phyloP scores from a whole-genome alignment of 2,329 filamentous ascomycete genomes.

The Stemphylium lycopersici region DNA sequence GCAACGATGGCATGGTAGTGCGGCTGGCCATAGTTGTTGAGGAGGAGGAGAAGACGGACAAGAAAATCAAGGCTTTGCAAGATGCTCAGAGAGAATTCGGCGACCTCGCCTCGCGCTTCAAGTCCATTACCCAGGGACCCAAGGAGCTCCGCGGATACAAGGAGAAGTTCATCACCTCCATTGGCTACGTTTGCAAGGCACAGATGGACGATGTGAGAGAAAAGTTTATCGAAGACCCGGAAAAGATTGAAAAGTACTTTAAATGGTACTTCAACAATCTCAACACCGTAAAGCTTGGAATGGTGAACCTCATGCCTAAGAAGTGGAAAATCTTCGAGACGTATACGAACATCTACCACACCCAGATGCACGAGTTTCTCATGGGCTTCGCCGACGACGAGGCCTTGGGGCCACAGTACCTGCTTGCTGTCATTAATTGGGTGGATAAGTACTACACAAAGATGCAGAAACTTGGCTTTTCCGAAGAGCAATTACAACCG shows the following conservation, averaged over 20 bases:
- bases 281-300: constrained; percentile 90
- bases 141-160: constrained; percentile 95
- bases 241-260: constrained; percentile 82
- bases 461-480: constrained; percentile 87
- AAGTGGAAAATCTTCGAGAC: constrained; percentile 96
- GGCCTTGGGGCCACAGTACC: constrained; percentile 82
- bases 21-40: constrained; percentile 90
- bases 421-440: constrained; percentile 92
- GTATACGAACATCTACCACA: constrained; percentile 89
- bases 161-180: constrained; percentile 86
- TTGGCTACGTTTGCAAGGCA: constrained; percentile 72
- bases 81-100: constrained; percentile 96
- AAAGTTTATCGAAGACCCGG: constrained; percentile 82
- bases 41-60: constrained; percentile 95
- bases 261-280: constrained; percentile 99
- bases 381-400: constrained; percentile 82
- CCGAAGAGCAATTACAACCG: constrained; percentile 75
- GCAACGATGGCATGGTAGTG: constrained; percentile 88
- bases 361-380: constrained; percentile 93
- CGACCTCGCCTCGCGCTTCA: constrained; percentile 90
- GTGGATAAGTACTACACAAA: constrained; percentile 95
- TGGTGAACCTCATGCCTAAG: constrained; percentile 89
- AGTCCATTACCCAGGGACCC: constrained; percentile 91
- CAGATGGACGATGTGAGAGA: constrained; percentile 76
- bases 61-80: constrained; percentile 86